Conservation (phyloP, 169 alveolate species). For the Eimeria praecox region DNA sequence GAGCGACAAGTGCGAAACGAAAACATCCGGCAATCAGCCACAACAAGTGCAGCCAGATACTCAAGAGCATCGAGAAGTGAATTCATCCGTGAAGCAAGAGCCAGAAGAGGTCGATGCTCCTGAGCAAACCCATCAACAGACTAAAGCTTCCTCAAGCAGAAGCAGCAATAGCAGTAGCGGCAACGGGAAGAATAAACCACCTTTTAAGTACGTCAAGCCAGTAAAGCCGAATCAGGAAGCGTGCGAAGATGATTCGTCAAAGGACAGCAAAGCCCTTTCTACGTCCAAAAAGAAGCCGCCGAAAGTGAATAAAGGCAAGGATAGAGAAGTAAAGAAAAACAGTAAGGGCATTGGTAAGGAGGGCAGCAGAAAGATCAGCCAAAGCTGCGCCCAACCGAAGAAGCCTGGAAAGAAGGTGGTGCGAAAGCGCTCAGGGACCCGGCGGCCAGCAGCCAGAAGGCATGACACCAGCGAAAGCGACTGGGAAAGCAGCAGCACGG, state of each 20-base stretch:
- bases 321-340: not conserved
- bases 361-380: not conserved
- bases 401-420: not conserved
- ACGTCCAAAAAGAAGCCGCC: not conserved
- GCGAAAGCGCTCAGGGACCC: not conserved
- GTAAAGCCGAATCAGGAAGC: conserved; percentile 21
- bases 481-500: conserved; percentile 66
- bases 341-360: not conserved
- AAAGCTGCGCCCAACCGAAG: not conserved
- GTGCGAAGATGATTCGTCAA: not conserved
- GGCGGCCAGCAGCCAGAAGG: not conserved
- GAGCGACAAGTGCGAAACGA: not conserved
- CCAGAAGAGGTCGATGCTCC: not conserved
- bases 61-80: not conserved
- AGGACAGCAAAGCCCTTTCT: not conserved
- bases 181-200: conserved; percentile 32
- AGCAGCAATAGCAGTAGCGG: conserved; percentile 27
- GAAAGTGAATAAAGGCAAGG: not conserved
- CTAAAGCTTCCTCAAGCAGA: not conserved
- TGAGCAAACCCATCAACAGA: not conserved
- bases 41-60: not conserved
- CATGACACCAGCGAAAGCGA: conserved; percentile 41
- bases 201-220: conserved; percentile 52
- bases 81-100: conserved; percentile 37
- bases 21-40: not conserved